A percentile compares a stretch with the other conserved stretches of the same genome.
These are phyloP conservation scores for Phyllosticta citriasiana DNA, from an alignment of 2,329 filamentous ascomycete species.

Conservation along the genomic window DNA sequence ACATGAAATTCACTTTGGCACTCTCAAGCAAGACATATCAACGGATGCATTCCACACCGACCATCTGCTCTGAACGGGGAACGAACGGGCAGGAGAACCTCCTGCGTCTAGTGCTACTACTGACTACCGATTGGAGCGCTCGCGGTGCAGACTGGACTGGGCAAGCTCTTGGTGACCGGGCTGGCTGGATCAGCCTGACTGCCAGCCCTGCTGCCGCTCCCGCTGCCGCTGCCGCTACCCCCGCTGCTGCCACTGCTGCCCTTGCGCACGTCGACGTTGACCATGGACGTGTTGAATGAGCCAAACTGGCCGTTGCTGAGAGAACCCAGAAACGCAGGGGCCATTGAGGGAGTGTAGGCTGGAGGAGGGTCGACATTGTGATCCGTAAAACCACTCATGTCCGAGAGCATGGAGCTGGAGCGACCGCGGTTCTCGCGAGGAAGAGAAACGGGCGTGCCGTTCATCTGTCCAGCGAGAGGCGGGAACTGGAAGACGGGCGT, in stretches of 20 bases:
- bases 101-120: not conserved
- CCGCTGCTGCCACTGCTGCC: conserved; percentile 39
- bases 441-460: conserved; percentile 21
- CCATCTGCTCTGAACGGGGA: conserved; percentile 6
- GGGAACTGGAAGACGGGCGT: conserved; percentile 29
- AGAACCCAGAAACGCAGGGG: conserved; percentile 29
- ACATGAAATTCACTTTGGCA: too few relatives aligned
- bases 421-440: conserved; percentile 33
- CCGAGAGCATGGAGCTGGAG: conserved; percentile 43
- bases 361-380: conserved; percentile 27
- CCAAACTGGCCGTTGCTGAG: conserved; percentile 17
- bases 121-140: not conserved
- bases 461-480: conserved; percentile 19
- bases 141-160: conserved; percentile 5
- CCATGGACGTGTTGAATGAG: conserved; percentile 1
- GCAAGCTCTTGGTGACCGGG: conserved; percentile 16
- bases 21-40: not conserved
- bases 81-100: not conserved
- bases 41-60: conserved; percentile 8
- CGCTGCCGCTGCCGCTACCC: conserved; percentile 31
- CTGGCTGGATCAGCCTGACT: conserved; percentile 30
- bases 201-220: conserved; percentile 24
- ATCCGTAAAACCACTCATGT: conserved; percentile 42
- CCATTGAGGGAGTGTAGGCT: conserved; percentile 15
- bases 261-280: conserved; percentile 19